Evolutionary conservation across 768 basidiomycete genomes (phyloP), one percentile per base, ranked within the genome.

Genomic region (Tulasnella sp.): DNA sequence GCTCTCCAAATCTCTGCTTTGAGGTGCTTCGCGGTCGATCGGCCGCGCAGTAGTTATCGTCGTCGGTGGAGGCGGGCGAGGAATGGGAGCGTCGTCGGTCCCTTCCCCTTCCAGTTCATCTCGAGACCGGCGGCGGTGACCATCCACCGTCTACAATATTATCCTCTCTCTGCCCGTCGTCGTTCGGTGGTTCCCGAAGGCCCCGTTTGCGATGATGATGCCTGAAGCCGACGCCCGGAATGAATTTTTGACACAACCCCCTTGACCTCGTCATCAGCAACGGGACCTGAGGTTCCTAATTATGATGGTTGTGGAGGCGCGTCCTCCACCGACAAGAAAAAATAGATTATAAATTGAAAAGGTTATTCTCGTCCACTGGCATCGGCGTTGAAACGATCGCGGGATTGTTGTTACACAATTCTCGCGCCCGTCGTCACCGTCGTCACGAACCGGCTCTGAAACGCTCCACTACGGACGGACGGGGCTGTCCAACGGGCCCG

Each of bases 1-100:
- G 18, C 11, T 48, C 16, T 15, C 46, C 46, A 18, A 20, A 16
- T 48, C 46, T 16, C 20, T 48, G 46, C 11, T 16, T 48, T 48
- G 20, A 29, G 13, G 29, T 26, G 57, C 57, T 61, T 61, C 57
- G 57, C 57, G 57, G 57, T 61, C 57, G 57, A 61, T 61, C 57
- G 57, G 57, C 57, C 57, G 57, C 23, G 57, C 57, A 23, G 18
- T 61, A 7, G 57, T 61, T n/a, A 11, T 61, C 57, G 57, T 29
- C 57, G 57, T 61, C 57, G 57, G 57, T 61, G 57, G 57, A 61
- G 57, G 57, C 1, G 57, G 57, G 57, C n/a, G 57, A 61, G 57
- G 2, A 4, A 35, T 35, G 35, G 35, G 35, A 2, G 2, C 35
- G 20, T 29, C 57, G 57, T 61, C 57, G 23, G n/a, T 23, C 57